Percentiles rank a stretch among this genome's conserved stretches.
phyloP scores from a whole-genome alignment of 2,329 filamentous ascomycete genomes.

The Ophiostoma novo-ulmi region DNA sequence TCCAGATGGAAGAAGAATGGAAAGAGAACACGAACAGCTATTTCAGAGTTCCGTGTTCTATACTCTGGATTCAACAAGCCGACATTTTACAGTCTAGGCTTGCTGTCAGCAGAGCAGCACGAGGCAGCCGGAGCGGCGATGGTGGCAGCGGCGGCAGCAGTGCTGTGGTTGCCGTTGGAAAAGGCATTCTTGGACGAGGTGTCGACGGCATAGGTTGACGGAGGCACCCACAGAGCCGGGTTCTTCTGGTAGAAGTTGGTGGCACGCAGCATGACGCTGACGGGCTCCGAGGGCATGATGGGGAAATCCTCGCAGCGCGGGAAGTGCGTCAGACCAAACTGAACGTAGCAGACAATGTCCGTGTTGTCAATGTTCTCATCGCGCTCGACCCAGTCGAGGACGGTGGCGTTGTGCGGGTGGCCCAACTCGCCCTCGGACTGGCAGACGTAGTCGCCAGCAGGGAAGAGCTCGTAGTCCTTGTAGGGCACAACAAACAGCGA shows the following conservation, averaged over 20 bases:
- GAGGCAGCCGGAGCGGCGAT: not conserved
- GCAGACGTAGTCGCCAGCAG: constrained; percentile 79
- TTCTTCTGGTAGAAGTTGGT: constrained; percentile 78
- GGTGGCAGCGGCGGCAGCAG: not conserved
- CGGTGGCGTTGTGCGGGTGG: constrained; percentile 42
- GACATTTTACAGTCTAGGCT: constrained; percentile 22
- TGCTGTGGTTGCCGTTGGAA: constrained; percentile 19
- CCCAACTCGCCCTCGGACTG: constrained; percentile 78
- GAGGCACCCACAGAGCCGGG: constrained; percentile 74
- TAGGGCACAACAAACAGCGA: constrained; percentile 86
- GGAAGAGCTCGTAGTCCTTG: constrained; percentile 73
- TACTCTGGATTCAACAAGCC: not conserved
- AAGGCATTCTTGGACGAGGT: constrained; percentile 24
- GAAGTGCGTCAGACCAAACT: constrained; percentile 86
- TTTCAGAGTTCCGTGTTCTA: not conserved
- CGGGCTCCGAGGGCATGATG: constrained; percentile 82
- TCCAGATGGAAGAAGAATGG: constrained; percentile 20
- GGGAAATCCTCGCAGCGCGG: constrained; percentile 86
- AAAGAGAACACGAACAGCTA: not conserved
- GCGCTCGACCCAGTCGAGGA: constrained; percentile 70
- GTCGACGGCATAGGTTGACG: constrained; percentile 40
- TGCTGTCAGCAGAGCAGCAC: constrained; percentile 19
- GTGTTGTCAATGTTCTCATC: constrained; percentile 71
- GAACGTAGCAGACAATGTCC: constrained; percentile 89
- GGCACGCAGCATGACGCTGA: constrained; percentile 72